A percentile compares a stretch with the other conserved stretches of the same genome.
phyloP scores from a whole-genome alignment of 495 filamentous ascomycete species.

The Talaromyces wortmannii region DNA sequence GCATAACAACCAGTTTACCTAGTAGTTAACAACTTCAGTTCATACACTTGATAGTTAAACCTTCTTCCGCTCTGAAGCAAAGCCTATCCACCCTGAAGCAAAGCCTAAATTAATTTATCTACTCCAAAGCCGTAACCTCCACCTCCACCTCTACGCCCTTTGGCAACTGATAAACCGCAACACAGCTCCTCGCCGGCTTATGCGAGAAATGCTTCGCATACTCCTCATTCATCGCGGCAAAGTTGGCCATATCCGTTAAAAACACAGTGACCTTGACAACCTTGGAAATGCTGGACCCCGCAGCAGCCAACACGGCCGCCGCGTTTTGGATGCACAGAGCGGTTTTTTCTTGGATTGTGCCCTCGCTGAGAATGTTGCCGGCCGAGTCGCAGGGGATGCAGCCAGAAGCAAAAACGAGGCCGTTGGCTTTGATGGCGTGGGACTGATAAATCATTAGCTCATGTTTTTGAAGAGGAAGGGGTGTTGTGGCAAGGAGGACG shows the following conservation, averaged over 20 bases:
- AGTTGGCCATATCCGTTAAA: constrained; percentile 79
- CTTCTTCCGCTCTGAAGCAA: too few relatives aligned
- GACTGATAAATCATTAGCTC: constrained; percentile 44
- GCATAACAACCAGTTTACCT: background rate
- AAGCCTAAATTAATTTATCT: constrained; percentile 10
- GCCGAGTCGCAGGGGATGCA: constrained; percentile 77
- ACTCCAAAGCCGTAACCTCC: constrained; percentile 69
- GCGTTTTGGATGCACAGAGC: constrained; percentile 70
- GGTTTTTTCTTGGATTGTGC: constrained; percentile 72
- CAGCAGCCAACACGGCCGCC: constrained; percentile 66
- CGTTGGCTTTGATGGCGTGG: constrained; percentile 80
- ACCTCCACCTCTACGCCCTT: constrained; percentile 91
- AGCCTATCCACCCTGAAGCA: too few relatives aligned
- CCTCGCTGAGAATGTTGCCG: constrained; percentile 62
- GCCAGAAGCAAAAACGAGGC: constrained; percentile 85
- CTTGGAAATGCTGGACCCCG: constrained; percentile 66
- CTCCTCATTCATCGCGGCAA: constrained; percentile 78
- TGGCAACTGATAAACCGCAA: constrained; percentile 83
- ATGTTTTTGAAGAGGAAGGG: background rate
- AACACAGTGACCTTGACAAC: constrained; percentile 76
- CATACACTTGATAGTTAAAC: too few relatives aligned
- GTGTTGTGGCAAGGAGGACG: constrained; percentile 14
- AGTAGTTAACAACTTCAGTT: too few relatives aligned
- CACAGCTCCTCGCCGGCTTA: constrained; percentile 89
- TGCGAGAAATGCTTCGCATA: constrained; percentile 83